phyloP scores from a whole-genome alignment of 306 rosid species.

The Cicer pinnatifidum region DNA sequence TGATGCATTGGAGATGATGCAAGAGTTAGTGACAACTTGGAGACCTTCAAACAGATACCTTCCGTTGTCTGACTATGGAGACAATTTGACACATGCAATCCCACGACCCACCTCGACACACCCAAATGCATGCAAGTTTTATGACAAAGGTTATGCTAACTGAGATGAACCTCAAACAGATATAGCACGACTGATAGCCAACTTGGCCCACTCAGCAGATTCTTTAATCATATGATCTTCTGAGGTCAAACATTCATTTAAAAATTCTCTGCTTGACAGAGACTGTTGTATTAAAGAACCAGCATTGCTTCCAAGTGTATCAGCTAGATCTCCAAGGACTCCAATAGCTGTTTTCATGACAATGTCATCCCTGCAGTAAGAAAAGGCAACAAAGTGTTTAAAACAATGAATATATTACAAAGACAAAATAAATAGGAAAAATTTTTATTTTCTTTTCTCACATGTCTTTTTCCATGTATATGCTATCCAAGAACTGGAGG shows the following conservation, averaged over 20 bases:
- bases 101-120: constrained; percentile 60
- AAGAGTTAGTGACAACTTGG: constrained; percentile 85
- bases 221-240: constrained; percentile 85
- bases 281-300: constrained; percentile 92
- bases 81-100: constrained; percentile 73
- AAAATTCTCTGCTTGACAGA: constrained; percentile 81
- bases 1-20: constrained; percentile 81
- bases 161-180: constrained; percentile 70
- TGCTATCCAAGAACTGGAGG: constrained; percentile 88
- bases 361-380: constrained; percentile 74
- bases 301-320: constrained; percentile 88
- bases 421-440: neutral
- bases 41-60: constrained; percentile 59
- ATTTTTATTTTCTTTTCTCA: constrained; percentile 46
- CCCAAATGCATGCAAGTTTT: constrained; percentile 85
- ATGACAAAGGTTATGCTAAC: constrained; percentile 52
- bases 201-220: constrained; percentile 96
- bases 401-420: constrained; percentile 26
- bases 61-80: constrained; percentile 68
- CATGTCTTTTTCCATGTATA: constrained; percentile 89
- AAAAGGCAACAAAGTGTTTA: constrained; percentile 20
- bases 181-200: constrained; percentile 87
- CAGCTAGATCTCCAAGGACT: constrained; percentile 93
- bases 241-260: constrained; percentile 86
- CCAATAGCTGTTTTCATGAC: constrained; percentile 97